Evolutionary conservation across 2,329 filamentous ascomycete species (phyloP).

Genomic region (Aureobasidium sp.): DNA sequence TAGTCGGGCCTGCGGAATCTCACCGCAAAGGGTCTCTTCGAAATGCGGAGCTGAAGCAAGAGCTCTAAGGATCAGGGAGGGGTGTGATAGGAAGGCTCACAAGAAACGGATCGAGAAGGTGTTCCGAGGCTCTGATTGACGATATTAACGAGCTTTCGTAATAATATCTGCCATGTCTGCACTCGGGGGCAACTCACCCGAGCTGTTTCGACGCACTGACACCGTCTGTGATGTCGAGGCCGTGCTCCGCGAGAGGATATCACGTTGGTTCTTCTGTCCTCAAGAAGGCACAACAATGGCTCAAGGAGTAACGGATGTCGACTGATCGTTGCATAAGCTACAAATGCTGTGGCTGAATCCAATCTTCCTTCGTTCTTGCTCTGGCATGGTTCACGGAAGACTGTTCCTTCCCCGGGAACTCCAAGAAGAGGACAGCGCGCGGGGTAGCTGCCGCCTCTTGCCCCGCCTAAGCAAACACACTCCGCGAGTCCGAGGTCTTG

Average conservation of each 20-base stretch:
- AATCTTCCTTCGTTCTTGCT: neutral
- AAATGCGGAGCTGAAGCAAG: conserved; percentile 2
- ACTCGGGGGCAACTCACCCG: conserved; percentile 2
- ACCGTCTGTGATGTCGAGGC: neutral
- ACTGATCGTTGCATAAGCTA: neutral
- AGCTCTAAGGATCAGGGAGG: neutral
- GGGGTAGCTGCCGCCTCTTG: conserved; percentile 6
- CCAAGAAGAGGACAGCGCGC: conserved; percentile 6
- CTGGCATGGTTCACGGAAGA: neutral
- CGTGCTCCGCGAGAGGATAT: neutral
- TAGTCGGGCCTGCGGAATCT: conserved; percentile 1
- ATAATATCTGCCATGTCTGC: neutral
- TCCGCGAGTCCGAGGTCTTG: conserved; percentile 11
- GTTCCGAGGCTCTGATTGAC: neutral
- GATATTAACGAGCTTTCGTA: neutral
- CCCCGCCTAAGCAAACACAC: conserved; percentile 10
- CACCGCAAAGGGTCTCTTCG: neutral
- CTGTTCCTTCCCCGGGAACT: conserved; percentile 1
- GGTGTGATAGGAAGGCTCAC: neutral
- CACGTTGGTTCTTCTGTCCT: neutral
- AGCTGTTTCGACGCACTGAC: conserved; percentile 2
- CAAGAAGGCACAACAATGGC: neutral
- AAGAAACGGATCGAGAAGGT: neutral
- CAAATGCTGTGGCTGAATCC: neutral
- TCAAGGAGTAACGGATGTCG: neutral